These are phyloP conservation scores for Globisporangium rhizosaccharum DNA, from an alignment of 352 stramenopile species.

Conservation along the genomic window DNA sequence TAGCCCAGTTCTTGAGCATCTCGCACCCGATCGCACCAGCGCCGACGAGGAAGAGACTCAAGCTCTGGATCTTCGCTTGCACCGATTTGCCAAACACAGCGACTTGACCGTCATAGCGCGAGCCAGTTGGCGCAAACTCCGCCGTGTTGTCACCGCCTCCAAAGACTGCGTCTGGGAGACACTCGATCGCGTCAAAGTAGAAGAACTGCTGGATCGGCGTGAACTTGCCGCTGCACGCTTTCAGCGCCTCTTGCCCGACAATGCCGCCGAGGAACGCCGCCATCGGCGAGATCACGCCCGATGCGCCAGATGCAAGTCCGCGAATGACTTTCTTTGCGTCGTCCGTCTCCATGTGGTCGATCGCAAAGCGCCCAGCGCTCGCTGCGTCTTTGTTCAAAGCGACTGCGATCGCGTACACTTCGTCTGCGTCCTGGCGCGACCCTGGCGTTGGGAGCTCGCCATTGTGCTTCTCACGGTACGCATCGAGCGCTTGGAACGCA, in stretches of 20 bases:
- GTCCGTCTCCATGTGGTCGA: constrained; percentile 56
- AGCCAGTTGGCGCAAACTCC: constrained; percentile 64
- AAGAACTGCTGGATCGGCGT: constrained; percentile 98
- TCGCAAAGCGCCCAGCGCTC: constrained; percentile 51
- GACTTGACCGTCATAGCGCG: constrained; percentile 92
- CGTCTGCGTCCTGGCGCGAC: constrained; percentile 73
- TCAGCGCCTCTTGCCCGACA: constrained; percentile 97
- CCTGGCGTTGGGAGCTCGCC: constrained; percentile 85
- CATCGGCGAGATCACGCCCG: constrained; percentile 94
- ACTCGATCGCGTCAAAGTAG: constrained; percentile 98
- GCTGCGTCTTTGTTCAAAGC: constrained; percentile 73
- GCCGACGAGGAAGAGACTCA: constrained; percentile 97
- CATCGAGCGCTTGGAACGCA: constrained; percentile 85
- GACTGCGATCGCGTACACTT: constrained; percentile 79
- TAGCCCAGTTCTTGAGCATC: constrained; percentile 99
- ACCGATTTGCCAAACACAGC: constrained; percentile 84
- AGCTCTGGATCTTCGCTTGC: constrained; percentile 77
- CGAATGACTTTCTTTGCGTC: constrained; percentile 74
- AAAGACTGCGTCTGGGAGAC: constrained; percentile 87
- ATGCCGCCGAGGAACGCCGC: constrained; percentile 96
- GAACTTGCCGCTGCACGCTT: constrained; percentile 99
- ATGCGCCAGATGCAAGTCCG: constrained; percentile 80
- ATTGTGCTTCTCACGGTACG: constrained; percentile 71
- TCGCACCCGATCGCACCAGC: constrained; percentile 99
- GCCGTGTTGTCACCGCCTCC: constrained; percentile 21